These are phyloP conservation scores for Centaurea solstitialis DNA, from an alignment of 129 eudicot genomes.

Conservation along the genomic window DNA sequence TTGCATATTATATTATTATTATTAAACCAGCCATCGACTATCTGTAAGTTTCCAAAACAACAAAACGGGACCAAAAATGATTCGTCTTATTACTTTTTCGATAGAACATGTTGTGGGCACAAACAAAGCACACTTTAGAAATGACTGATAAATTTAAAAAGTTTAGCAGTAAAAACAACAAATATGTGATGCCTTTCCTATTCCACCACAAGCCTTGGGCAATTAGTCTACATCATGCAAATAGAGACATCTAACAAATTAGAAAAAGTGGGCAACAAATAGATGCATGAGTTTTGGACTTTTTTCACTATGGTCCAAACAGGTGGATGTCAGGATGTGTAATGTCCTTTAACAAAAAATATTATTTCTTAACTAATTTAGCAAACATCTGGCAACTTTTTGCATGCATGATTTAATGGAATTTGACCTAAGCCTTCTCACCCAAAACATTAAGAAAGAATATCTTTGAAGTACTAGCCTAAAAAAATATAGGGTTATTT, in stretches of 20 bases:
- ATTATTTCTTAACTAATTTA: not conserved
- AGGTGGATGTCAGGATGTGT: not conserved
- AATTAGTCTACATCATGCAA: constrained; percentile 27
- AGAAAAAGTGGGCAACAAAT: constrained; percentile 17
- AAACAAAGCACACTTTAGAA: not conserved
- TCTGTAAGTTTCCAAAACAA: not conserved
- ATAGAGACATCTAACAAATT: constrained; percentile 33
- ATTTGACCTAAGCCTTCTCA: constrained; percentile 4
- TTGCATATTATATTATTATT: not conserved
- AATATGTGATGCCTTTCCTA: not conserved
- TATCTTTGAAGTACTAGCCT: not conserved
- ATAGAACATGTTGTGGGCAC: not conserved
- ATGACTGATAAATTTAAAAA: not conserved
- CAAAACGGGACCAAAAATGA: not conserved
- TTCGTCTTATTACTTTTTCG: not conserved
- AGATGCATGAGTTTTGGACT: constrained; percentile 21
- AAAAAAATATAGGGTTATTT: not conserved
- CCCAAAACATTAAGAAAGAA: not conserved
- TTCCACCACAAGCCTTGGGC: constrained; percentile 9
- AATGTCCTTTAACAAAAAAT: not conserved
- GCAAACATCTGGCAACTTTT: constrained; percentile 4
- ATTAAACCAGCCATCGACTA: not conserved
- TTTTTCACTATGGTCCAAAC: constrained; percentile 16
- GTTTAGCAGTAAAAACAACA: constrained; percentile 1
- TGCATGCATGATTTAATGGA: not conserved